Evolutionary conservation across 2,329 filamentous ascomycete genomes (phyloP).

Genomic region (Blastomyces silverae): DNA sequence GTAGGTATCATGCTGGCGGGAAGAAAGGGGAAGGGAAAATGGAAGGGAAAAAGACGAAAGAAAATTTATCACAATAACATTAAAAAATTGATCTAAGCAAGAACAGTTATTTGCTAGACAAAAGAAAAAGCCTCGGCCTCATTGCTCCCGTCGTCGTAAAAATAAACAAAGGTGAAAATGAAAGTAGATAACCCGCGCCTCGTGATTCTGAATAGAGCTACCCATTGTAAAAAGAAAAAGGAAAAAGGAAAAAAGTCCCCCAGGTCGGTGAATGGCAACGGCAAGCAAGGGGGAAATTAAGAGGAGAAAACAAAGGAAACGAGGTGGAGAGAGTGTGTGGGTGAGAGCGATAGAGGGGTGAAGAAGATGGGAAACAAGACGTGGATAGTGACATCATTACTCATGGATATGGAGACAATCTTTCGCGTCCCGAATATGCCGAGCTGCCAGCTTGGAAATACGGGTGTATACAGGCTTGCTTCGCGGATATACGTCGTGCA

Average conservation of each 20-base stretch:
- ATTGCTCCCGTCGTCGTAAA: background rate
- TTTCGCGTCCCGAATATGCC: constrained; percentile 43
- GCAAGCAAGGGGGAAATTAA: background rate
- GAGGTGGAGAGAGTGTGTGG: background rate
- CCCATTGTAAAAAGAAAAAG: constrained; percentile 1
- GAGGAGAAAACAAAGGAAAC: background rate
- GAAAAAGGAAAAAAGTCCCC: too few relatives aligned
- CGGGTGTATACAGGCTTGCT: constrained; percentile 74
- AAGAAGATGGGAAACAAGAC: background rate
- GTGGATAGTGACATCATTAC: constrained; percentile 13
- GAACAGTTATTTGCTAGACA: constrained; percentile 9
- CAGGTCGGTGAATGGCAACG: background rate
- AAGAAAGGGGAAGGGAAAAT: too few relatives aligned
- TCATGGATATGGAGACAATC: constrained; percentile 38
- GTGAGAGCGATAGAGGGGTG: background rate
- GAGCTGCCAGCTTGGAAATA: constrained; percentile 61
- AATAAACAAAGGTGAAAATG: background rate
- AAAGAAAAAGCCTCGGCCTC: background rate
- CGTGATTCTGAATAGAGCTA: constrained; percentile 5
- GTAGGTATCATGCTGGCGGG: background rate
- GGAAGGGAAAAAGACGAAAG: background rate
- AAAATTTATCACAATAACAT: constrained; percentile 5
- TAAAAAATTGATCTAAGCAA: constrained; percentile 13
- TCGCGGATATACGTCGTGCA: constrained; percentile 77
- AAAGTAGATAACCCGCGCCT: constrained; percentile 8